Conservation (phyloP, 805 yeast genomes). For the Starmerella sp. region DNA sequence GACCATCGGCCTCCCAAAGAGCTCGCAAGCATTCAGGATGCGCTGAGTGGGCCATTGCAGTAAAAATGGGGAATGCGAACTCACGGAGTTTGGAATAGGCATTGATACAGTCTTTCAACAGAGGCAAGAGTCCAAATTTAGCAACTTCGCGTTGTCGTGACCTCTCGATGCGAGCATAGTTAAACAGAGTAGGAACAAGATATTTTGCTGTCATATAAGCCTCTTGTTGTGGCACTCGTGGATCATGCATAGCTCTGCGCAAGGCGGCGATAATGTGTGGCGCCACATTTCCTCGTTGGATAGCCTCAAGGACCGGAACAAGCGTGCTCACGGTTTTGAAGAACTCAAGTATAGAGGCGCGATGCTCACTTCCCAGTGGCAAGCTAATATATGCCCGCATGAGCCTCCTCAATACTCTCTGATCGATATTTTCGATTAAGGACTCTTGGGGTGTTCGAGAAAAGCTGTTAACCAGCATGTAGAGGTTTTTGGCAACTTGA, state of each 20-base stretch:
- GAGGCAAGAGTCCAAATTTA: constrained; percentile 38
- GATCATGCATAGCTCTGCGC: constrained; percentile 17
- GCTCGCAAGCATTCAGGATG: constrained; percentile 30
- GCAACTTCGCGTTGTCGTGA: constrained; percentile 38
- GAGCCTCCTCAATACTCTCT: constrained; percentile 30
- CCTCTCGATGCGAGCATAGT: constrained; percentile 41
- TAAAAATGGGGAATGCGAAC: constrained; percentile 42
- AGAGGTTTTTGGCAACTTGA: constrained; percentile 14
- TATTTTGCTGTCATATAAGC: constrained; percentile 35
- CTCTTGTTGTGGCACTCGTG: not conserved
- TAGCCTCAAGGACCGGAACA: constrained; percentile 23
- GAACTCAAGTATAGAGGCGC: constrained; percentile 36
- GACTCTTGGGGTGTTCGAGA: constrained; percentile 37
- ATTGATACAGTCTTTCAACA: constrained; percentile 33
- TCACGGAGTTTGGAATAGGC: constrained; percentile 39
- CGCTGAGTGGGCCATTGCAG: constrained; percentile 42
- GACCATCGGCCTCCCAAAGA: constrained; percentile 32
- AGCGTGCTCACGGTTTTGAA: constrained; percentile 28
- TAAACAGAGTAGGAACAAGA: constrained; percentile 40
- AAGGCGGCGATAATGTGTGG: constrained; percentile 34
- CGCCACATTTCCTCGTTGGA: constrained; percentile 32
- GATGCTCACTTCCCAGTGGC: constrained; percentile 25
- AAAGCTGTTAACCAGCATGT: constrained; percentile 24
- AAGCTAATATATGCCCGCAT: constrained; percentile 24
- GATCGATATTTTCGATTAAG: constrained; percentile 24